Base-by-base conservation (phyloP, 495 filamentous ascomycete genomes). In the Oidiodendron maius region DNA sequence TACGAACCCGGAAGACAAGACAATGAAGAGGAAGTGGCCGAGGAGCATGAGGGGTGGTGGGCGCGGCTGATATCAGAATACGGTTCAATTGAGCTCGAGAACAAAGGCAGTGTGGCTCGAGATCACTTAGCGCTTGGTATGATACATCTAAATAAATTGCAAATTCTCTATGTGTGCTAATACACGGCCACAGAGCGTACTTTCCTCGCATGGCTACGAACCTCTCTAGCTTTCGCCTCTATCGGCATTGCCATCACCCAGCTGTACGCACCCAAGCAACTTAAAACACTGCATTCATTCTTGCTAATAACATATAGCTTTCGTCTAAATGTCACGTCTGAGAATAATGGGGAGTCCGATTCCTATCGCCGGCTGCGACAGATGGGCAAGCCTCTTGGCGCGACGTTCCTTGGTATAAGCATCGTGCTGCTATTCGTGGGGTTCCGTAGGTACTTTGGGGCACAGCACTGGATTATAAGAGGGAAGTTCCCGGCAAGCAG, bases 181-280 rank as follows among this genome's bases (percentile, higher is more conserved):
- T 20, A 12, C 13, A 23, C 24, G 13, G 47, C 5, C 12, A 30
- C 59, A 96, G 93, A 98, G 67, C 83, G 93, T 23, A 98, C 93
- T 2, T 98, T 97, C 66, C 80, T 98, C 17, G 93, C 93, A 41
- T 98, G 93, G 93, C 78, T 98, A 39, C 81, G 93, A 38, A 98
- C 93, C 15, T 96, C 90, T 17, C 76, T 98, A 36, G 89, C 91
- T 40, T 98, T 98, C 62, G 94, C 93, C 30, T 89, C 84, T 41
- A 98, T 98, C 58, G 93, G 93, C 47, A 91, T 98, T 51, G 93
- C 91, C 43, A 81, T 98, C 41, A 96, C 94, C 1, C 93, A 98
- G 65, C 78, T 98, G 41, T 44, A 50, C 4, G 38, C 41, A 17
- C 4, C 47, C 47, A n/a, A n/a, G n/a, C n/a, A n/a, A n/a, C n/a